Percentiles rank a stretch among this genome's conserved stretches.
Conservation (phyloP, 805 yeast genomes). For the Monosporozyma servazzii region DNA sequence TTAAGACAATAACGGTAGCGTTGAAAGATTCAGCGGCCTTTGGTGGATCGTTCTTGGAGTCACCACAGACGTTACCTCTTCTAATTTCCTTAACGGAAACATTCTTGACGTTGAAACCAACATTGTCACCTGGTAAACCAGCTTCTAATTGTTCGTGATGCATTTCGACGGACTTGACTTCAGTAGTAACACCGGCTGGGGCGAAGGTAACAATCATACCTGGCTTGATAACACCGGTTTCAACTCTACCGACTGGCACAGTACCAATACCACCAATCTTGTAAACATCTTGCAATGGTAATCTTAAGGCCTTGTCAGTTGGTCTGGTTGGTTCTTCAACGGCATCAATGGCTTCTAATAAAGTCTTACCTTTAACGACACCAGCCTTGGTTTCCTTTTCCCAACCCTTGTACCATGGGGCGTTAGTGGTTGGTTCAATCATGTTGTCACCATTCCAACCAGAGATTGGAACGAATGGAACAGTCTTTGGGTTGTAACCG, state of each 20-base stretch:
- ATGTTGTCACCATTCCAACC: conserved; percentile 93
- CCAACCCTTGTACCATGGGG: conserved; percentile 88
- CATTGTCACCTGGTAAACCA: conserved; percentile 88
- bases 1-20: conserved; percentile 79
- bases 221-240: conserved; percentile 85
- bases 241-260: conserved; percentile 91
- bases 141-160: conserved; percentile 73
- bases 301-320: conserved; percentile 78
- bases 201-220: conserved; percentile 86
- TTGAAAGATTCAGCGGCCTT: conserved; percentile 64
- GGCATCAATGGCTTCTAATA: conserved; percentile 78
- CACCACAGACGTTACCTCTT: conserved; percentile 91
- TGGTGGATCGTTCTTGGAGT: conserved; percentile 85
- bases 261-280: conserved; percentile 89
- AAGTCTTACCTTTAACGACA: conserved; percentile 66
- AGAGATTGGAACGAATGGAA: conserved; percentile 83
- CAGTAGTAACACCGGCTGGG: conserved; percentile 86
- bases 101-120: conserved; percentile 85
- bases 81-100: conserved; percentile 82
- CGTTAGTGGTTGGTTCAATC: conserved; percentile 75
- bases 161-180: conserved; percentile 83
- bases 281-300: conserved; percentile 85
- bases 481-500: conserved; percentile 75
- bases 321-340: conserved; percentile 76
- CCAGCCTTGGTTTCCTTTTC: conserved; percentile 67